Evolutionary conservation across 2,329 filamentous ascomycete species (phyloP).

Genomic region (Celoporthe dispersa): DNA sequence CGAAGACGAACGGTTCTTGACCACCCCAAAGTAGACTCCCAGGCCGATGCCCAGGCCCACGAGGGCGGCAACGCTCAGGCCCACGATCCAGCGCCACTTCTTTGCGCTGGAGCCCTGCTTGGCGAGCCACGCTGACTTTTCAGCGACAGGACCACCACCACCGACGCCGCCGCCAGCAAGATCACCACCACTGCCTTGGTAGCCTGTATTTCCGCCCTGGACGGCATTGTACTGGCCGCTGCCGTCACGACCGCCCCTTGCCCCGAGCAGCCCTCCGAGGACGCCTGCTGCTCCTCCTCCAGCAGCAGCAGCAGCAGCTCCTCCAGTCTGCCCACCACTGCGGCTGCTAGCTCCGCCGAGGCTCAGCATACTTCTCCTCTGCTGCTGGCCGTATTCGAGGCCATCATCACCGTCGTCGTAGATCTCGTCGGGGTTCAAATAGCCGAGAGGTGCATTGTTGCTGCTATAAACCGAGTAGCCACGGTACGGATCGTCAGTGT

Average conservation of each 20-base stretch:
- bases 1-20: slow-evolving; percentile 55
- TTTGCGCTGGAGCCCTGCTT: slow-evolving; percentile 63
- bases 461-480: slow-evolving; percentile 57
- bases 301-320: slow-evolving; percentile 49
- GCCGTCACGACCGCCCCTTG: slow-evolving; percentile 38
- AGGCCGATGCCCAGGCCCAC: slow-evolving; percentile 74
- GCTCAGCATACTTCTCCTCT: slow-evolving; percentile 64
- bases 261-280: slow-evolving; percentile 46
- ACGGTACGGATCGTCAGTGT: slow-evolving; percentile 70
- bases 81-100: slow-evolving; percentile 73
- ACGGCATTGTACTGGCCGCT: slow-evolving; percentile 64
- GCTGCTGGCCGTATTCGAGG: slow-evolving; percentile 57
- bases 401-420: slow-evolving; percentile 89
- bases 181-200: slow-evolving; percentile 37
- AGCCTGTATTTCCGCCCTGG: slow-evolving; percentile 36
- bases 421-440: slow-evolving; percentile 79
- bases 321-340: slow-evolving; percentile 36
- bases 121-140: slow-evolving; percentile 70
- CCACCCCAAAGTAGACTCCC: slow-evolving; percentile 73
- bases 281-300: slow-evolving; percentile 39
- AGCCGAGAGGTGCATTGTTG: slow-evolving; percentile 55
- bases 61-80: slow-evolving; percentile 64
- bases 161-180: slow-evolving; percentile 18
- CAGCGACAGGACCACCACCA: slow-evolving; percentile 40
- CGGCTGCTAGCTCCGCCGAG: slow-evolving; percentile 52